These are phyloP conservation scores for Eucalyptus brandiana DNA, from an alignment of 345 rosid species.

Conservation along the genomic window DNA sequence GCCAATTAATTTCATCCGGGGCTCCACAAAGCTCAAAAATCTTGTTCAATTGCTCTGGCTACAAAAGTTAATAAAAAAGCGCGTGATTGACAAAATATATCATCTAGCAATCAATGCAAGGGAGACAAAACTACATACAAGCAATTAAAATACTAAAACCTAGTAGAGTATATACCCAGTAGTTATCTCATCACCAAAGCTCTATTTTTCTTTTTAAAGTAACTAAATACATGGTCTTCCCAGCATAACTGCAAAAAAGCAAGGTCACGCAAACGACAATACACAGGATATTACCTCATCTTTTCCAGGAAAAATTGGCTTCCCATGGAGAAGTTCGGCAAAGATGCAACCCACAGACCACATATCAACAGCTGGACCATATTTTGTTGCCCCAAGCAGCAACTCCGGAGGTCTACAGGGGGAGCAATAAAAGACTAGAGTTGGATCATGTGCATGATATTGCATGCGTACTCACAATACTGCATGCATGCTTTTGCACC, in stretches of 20 bases:
- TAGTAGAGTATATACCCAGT: background rate
- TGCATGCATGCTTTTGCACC: background rate
- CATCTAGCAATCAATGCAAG: background rate
- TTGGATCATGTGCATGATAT: background rate
- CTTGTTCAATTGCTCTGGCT: slow-evolving; percentile 72
- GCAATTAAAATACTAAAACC: background rate
- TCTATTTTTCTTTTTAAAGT: background rate
- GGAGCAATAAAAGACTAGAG: background rate
- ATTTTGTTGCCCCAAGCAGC: slow-evolving; percentile 90
- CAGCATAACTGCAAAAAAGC: background rate
- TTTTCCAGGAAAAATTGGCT: slow-evolving; percentile 89
- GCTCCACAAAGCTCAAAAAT: slow-evolving; percentile 75
- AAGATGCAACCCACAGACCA: slow-evolving; percentile 97
- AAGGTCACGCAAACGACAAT: background rate
- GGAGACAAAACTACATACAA: background rate
- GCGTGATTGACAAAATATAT: background rate
- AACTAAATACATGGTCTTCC: background rate
- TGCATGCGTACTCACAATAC: background rate
- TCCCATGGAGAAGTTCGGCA: slow-evolving; percentile 89
- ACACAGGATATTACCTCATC: slow-evolving; percentile 49
- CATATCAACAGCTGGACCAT: slow-evolving; percentile 95
- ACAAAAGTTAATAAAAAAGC: background rate
- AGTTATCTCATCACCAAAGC: background rate
- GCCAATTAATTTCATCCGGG: slow-evolving; percentile 69
- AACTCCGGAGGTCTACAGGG: slow-evolving; percentile 81